phyloP scores from a whole-genome alignment of 1,284 basidiomycete genomes.

The Austroboletus novae-zelandiae region DNA sequence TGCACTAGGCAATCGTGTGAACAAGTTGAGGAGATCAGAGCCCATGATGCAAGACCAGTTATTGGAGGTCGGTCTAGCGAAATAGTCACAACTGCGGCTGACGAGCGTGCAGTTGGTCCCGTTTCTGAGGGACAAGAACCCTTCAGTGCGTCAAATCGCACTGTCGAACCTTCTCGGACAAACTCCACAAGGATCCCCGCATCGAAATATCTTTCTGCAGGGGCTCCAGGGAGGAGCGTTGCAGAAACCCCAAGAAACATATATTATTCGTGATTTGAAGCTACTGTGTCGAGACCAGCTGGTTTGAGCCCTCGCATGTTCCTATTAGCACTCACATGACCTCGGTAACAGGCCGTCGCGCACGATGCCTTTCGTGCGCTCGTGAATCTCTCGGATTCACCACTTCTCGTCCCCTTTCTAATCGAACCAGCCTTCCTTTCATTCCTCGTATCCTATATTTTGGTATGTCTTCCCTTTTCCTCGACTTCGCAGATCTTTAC shows the following conservation, averaged over 20 bases:
- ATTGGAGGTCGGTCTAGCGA: constrained; percentile 46
- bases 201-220: constrained; percentile 74
- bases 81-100: constrained; percentile 13
- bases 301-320: constrained; percentile 40
- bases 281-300: constrained; percentile 84
- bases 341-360: constrained; percentile 66
- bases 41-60: constrained; percentile 61
- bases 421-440: constrained; percentile 75
- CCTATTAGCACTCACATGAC: constrained; percentile 14
- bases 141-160: constrained; percentile 84
- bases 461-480: constrained; percentile 54
- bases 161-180: constrained; percentile 81
- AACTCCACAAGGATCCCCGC: constrained; percentile 68
- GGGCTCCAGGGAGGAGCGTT: constrained; percentile 50
- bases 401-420: constrained; percentile 67
- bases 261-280: constrained; percentile 76
- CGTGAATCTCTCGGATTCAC: constrained; percentile 90
- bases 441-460: constrained; percentile 89
- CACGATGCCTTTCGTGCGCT: constrained; percentile 95
- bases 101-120: constrained; percentile 63
- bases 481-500: constrained; percentile 12
- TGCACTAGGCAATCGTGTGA: constrained; percentile 24
- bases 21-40: constrained; percentile 4
- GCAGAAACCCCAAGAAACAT: constrained; percentile 61
- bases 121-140: constrained; percentile 86